Evolutionary conservation across 345 rosid genomes (phyloP).

Genomic region (Euphorbia pulcherrima): DNA sequence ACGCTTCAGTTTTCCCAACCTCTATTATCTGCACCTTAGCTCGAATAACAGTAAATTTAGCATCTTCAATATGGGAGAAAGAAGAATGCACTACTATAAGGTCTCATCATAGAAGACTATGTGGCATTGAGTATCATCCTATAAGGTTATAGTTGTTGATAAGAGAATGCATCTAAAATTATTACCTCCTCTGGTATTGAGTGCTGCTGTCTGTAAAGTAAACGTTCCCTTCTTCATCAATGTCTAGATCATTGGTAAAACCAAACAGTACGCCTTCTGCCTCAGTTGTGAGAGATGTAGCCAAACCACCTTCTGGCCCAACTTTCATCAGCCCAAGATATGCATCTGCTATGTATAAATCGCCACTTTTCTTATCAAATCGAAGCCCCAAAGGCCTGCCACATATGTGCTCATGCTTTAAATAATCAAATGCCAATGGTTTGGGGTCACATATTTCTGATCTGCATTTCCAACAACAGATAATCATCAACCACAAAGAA

Average conservation of each 20-base stretch:
- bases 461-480: constrained; percentile 33
- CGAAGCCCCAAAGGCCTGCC: constrained; percentile 94
- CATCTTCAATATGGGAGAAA: background rate
- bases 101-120: background rate
- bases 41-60: background rate
- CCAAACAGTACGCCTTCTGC: constrained; percentile 74
- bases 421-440: constrained; percentile 53
- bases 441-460: constrained; percentile 69
- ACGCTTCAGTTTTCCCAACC: background rate
- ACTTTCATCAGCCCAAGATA: constrained; percentile 88
- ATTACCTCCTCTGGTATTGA: constrained; percentile 65
- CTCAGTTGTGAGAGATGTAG: constrained; percentile 60
- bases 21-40: background rate
- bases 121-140: background rate
- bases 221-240: constrained; percentile 76
- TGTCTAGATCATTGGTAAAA: constrained; percentile 87
- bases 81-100: background rate
- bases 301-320: constrained; percentile 87
- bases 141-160: background rate
- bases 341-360: constrained; percentile 88
- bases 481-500: background rate
- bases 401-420: constrained; percentile 83
- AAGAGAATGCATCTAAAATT: constrained; percentile 2
- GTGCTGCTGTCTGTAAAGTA: constrained; percentile 92
- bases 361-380: constrained; percentile 71